Conservation (phyloP, 2,329 filamentous ascomycete genomes). For the Clarireedia hainanense region DNA sequence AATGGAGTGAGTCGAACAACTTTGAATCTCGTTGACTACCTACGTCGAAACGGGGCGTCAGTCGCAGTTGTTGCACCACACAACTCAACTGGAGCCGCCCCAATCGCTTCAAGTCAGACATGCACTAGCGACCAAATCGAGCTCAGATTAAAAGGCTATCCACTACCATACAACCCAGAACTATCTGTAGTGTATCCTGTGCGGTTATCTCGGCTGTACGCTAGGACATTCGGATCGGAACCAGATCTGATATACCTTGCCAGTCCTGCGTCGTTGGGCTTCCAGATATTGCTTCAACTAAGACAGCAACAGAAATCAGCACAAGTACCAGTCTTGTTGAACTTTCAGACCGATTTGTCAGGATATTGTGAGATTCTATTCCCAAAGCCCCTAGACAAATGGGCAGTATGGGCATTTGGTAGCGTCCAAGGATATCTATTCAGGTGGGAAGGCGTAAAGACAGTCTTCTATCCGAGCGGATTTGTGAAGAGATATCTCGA, state of each 20-base stretch:
- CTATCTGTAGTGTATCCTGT: conserved; percentile 64
- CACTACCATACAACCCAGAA: conserved; percentile 64
- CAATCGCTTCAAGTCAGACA: conserved; percentile 11
- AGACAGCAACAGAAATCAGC: conserved; percentile 47
- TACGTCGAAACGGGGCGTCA: conserved; percentile 54
- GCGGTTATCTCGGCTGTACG: conserved; percentile 52
- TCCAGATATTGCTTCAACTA: conserved; percentile 63
- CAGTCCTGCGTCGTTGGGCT: conserved; percentile 61
- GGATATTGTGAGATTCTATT: conserved; percentile 66
- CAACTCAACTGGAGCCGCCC: conserved; percentile 36
- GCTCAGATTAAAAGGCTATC: conserved; percentile 54
- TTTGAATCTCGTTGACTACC: conserved; percentile 59
- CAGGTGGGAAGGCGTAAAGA: conserved; percentile 50
- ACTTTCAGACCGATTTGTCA: conserved; percentile 65
- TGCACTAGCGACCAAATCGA: conserved; percentile 36
- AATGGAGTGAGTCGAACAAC: conserved; percentile 69
- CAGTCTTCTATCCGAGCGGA: conserved; percentile 61
- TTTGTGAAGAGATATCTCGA: conserved; percentile 56
- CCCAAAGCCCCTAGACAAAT: conserved; percentile 49
- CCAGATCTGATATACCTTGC: conserved; percentile 65
- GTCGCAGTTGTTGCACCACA: conserved; percentile 60
- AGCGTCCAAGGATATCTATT: conserved; percentile 61
- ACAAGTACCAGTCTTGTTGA: conserved; percentile 55
- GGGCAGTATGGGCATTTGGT: conserved; percentile 55
- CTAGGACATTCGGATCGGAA: conserved; percentile 46